Evolutionary conservation across 2,329 filamentous ascomycete species (phyloP).

Genomic region (Xylaria polymorpha): DNA sequence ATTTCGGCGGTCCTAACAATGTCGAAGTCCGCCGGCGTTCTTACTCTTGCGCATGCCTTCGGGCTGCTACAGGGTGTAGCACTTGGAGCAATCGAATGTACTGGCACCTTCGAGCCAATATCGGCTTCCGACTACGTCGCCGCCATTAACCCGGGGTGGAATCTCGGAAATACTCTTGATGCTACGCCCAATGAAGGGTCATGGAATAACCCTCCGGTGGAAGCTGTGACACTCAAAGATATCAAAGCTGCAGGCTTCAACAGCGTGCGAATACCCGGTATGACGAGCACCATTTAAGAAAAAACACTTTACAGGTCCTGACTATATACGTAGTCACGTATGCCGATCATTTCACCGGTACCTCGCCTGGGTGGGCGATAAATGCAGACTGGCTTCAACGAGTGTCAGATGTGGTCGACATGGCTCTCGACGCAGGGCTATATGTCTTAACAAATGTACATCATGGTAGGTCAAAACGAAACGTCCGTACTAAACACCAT

Average conservation of each 20-base stretch:
- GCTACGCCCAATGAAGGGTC: slow-evolving; percentile 66
- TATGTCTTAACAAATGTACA: slow-evolving; percentile 69
- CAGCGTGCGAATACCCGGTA: slow-evolving; percentile 65
- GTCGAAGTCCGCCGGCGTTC: background rate
- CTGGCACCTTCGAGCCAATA: slow-evolving; percentile 57
- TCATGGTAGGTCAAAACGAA: slow-evolving; percentile 53
- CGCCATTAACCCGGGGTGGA: slow-evolving; percentile 68
- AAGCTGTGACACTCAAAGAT: slow-evolving; percentile 61
- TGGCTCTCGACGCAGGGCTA: slow-evolving; percentile 62
- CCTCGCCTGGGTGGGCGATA: slow-evolving; percentile 65
- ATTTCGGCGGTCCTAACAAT: background rate
- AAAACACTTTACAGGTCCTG: background rate
- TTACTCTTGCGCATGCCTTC: slow-evolving; percentile 22
- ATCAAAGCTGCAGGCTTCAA: slow-evolving; percentile 67
- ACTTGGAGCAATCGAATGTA: slow-evolving; percentile 48
- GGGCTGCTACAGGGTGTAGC: slow-evolving; percentile 18
- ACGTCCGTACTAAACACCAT: too few species aligned
- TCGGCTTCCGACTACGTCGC: slow-evolving; percentile 59
- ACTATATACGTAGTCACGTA: slow-evolving; percentile 60
- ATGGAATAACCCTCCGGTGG: slow-evolving; percentile 68
- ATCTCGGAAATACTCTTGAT: slow-evolving; percentile 70
- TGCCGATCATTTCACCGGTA: slow-evolving; percentile 64
- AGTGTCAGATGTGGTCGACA: slow-evolving; percentile 68
- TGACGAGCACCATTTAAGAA: background rate
- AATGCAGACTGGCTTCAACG: slow-evolving; percentile 66